Conservation (phyloP, 1,284 basidiomycete species). For the Melampsora americana region DNA sequence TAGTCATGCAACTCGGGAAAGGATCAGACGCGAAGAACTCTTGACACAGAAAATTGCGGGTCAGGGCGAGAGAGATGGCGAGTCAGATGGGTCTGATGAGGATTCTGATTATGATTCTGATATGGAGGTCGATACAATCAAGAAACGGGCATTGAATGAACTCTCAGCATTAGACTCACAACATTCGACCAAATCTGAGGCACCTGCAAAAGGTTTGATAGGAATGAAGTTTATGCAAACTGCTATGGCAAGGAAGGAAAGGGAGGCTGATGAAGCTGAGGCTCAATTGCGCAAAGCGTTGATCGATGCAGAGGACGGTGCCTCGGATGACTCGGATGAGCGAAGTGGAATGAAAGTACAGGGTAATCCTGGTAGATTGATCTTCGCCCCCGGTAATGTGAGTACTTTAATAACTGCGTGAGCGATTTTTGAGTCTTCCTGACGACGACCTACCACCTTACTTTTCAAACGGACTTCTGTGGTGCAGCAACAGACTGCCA, state of each 20-base stretch:
- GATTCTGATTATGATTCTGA: constrained; percentile 46
- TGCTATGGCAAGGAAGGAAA: constrained; percentile 50
- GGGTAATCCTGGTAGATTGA: constrained; percentile 40
- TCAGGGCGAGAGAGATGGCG: constrained; percentile 39
- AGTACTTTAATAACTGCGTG: constrained; percentile 4
- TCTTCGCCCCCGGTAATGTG: constrained; percentile 29
- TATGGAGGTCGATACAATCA: constrained; percentile 25
- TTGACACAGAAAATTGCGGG: constrained; percentile 51
- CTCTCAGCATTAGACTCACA: constrained; percentile 50
- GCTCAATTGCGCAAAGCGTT: constrained; percentile 47
- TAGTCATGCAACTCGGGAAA: constrained; percentile 51
- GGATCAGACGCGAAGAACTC: constrained; percentile 50
- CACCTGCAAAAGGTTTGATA: constrained; percentile 44
- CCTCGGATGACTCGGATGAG: constrained; percentile 44
- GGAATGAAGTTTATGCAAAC: constrained; percentile 55
- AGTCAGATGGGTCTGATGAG: constrained; percentile 40
- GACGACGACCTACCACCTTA: background rate
- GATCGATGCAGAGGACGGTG: constrained; percentile 45
- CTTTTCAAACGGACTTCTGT: background rate
- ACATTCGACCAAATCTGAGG: background rate
- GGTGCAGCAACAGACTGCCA: background rate
- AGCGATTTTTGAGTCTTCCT: background rate
- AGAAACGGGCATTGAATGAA: constrained; percentile 23
- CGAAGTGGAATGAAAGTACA: constrained; percentile 42
- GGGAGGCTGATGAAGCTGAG: constrained; percentile 47